Evolutionary conservation across 1,139 yeast genomes (phyloP).

Genomic region (Taphrina communis): DNA sequence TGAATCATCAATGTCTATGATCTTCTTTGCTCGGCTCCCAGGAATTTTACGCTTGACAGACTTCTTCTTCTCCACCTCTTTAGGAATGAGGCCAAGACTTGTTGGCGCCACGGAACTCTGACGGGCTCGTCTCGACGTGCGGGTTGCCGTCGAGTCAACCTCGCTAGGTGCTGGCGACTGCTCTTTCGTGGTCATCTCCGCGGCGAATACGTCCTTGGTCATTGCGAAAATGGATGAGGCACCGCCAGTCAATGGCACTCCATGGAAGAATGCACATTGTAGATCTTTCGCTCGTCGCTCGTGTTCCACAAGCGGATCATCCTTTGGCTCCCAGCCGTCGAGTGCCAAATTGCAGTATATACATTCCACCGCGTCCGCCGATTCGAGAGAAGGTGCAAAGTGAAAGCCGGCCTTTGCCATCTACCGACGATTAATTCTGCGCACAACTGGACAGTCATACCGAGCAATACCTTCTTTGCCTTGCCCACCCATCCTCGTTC

Average conservation of each 20-base stretch:
- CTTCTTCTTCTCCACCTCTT: constrained; percentile 9
- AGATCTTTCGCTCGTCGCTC: constrained; percentile 54
- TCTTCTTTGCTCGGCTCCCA: constrained; percentile 2
- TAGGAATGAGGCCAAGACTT: not conserved
- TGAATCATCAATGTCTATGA: constrained; percentile 5
- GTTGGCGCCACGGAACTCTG: constrained; percentile 9
- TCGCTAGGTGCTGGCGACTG: constrained; percentile 12
- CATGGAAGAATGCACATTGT: constrained; percentile 61
- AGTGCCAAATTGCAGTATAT: constrained; percentile 71
- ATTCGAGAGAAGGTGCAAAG: constrained; percentile 65
- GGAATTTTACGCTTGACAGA: constrained; percentile 15
- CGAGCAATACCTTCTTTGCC: constrained; percentile 49
- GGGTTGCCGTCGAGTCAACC: constrained; percentile 23
- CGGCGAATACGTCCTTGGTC: constrained; percentile 35
- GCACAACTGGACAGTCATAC: not conserved
- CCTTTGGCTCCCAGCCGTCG: constrained; percentile 74
- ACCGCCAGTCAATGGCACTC: constrained; percentile 30
- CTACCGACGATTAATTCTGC: constrained; percentile 1
- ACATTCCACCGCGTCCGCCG: constrained; percentile 72
- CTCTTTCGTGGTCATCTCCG: constrained; percentile 18
- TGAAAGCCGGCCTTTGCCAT: constrained; percentile 75
- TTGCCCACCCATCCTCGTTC: constrained; percentile 55
- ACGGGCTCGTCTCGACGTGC: not conserved
- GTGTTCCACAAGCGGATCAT: constrained; percentile 58
- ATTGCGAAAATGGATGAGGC: constrained; percentile 38